Evolutionary conservation across 2,329 filamentous ascomycete genomes (phyloP).

Genomic region (Bipolaris sorokiniana): DNA sequence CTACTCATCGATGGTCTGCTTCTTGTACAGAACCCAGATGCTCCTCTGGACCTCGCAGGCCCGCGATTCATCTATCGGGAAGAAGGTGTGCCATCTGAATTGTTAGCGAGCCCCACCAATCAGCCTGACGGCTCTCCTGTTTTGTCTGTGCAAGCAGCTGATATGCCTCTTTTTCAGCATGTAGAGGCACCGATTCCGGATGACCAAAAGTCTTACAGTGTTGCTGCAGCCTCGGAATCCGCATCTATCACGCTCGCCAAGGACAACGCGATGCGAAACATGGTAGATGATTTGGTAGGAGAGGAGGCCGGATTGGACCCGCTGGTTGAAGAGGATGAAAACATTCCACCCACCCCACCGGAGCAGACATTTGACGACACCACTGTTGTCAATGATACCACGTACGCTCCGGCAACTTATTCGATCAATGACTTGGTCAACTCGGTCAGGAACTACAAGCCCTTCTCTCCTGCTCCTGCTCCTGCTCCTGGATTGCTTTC

Average conservation of each 20-base stretch:
- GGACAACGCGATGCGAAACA: constrained; percentile 60
- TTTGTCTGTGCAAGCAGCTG: constrained; percentile 47
- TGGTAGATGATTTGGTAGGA: constrained; percentile 64
- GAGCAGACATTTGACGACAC: constrained; percentile 54
- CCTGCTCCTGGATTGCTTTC: constrained; percentile 33
- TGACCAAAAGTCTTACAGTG: constrained; percentile 44
- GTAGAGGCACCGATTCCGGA: constrained; percentile 36
- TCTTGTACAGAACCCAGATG: constrained; percentile 59
- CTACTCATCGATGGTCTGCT: constrained; percentile 67
- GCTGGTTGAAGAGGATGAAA: constrained; percentile 51
- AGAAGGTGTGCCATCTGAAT: constrained; percentile 58
- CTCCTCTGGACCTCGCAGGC: constrained; percentile 57
- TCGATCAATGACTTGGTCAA: constrained; percentile 49
- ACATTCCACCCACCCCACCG: constrained; percentile 55
- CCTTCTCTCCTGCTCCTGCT: constrained; percentile 36
- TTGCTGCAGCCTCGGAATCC: constrained; percentile 54
- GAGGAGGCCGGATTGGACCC: constrained; percentile 50
- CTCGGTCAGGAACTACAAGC: constrained; percentile 46
- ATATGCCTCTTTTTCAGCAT: constrained; percentile 43
- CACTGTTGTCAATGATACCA: constrained; percentile 40
- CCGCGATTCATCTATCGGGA: constrained; percentile 61
- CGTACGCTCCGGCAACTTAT: constrained; percentile 35
- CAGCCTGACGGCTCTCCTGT: constrained; percentile 51
- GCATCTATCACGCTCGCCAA: constrained; percentile 52
- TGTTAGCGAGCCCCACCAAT: constrained; percentile 54